Evolutionary conservation across 169 alveolate species (phyloP).

Genomic region (Plasmodium chabaudi): DNA sequence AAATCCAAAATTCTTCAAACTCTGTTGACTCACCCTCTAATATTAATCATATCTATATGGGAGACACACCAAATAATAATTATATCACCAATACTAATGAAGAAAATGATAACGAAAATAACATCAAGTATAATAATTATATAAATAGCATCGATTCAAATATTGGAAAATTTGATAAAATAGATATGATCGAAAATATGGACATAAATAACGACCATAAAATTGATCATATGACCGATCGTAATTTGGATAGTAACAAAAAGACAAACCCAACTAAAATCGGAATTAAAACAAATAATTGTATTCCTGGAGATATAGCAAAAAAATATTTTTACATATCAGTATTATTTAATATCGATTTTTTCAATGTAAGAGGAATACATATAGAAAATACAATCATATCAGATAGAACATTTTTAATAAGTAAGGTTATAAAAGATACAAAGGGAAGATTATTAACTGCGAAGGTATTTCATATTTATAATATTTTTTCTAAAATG

Average conservation of each 20-base stretch:
- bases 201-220: no score
- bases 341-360: constrained; percentile 39
- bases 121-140: background rate
- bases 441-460: constrained; percentile 46
- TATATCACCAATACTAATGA: background rate
- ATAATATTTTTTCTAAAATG: constrained; percentile 60
- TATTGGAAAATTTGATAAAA: background rate
- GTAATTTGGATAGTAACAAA: no score
- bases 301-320: background rate
- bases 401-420: constrained; percentile 28
- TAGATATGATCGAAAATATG: background rate
- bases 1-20: no score
- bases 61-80: background rate
- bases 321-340: constrained; percentile 47
- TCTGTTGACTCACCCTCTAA: no score
- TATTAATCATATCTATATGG: no score
- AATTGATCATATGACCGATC: no score
- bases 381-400: constrained; percentile 62
- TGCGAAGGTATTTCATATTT: constrained; percentile 52
- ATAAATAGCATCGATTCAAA: background rate
- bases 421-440: constrained; percentile 38
- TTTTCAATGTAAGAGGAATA: constrained; percentile 58
- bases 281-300: background rate
- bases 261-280: no score
- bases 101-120: background rate